Base-by-base conservation (phyloP, 108 stramenopile species). In the Bacterosira constricta region DNA sequence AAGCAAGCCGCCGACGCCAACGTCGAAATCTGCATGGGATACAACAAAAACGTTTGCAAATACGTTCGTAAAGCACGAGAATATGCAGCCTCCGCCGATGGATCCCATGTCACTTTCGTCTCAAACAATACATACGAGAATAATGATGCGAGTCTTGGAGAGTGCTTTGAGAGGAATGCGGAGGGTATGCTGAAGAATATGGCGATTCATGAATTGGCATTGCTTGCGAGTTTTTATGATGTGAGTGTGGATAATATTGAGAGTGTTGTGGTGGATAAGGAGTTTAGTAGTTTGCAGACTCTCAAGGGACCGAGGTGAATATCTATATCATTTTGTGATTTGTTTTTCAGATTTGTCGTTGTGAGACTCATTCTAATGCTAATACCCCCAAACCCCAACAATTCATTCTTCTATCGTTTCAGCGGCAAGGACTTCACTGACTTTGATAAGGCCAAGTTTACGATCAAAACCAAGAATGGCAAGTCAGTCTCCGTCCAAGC, bases 121-220 rank as follows among this genome's bases (percentile, higher is more conserved):
- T 87, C 88, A 44, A 93, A 96, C 82, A 96, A 96, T 63, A 86
- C 92, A 12, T 96, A 96, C 76, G 89, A 93, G 75, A 80, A 77
- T 63, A 91, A 80, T 13, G 84, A 88, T 12, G 88, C 77, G 34
- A 86, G 85, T 34, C 79, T 93, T 36, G 90, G 90, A 38, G 92
- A 93, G 53, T 96, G 95, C 87, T 96, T 96, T 57, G 95, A 96
- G 67, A 84, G 95, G 9, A 96, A 96, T 80, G 75, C 88, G 31
- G 95, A 96, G 68, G 95, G 95, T 58, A 96, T 96, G 92, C 79
- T 96, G 36, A 96, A 96, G 68, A 96, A 96, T 79, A 96, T 96
- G 95, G 95, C 95, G 9, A 93, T 96, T 65, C 95, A 96, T 79
- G 95, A 96, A 66, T 67, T 93, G 55, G 92, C 92, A 15, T 66